Evolutionary conservation across 2,329 filamentous ascomycete genomes (phyloP), one percentile per base, ranked within the genome.

Genomic region (Colletotrichum liaoningense): DNA sequence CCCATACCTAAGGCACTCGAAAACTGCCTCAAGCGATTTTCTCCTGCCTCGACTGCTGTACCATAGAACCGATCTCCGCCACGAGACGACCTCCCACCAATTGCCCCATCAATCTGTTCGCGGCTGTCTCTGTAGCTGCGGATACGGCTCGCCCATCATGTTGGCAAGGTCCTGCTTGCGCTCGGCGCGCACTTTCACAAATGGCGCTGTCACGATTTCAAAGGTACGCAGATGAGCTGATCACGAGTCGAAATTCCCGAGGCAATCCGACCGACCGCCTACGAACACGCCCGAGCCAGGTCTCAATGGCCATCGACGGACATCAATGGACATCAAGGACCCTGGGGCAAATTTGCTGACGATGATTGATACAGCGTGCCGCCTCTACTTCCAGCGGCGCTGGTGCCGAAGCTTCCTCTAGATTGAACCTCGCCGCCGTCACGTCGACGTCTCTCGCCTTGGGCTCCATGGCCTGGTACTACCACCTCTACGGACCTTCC

Each of bases 391-490:
- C 91, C 86, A 93, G 93, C 85, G 88, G 91, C 83, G 90, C 93
- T 84, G 88, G 90, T 84, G 88, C 92, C 83, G 91, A 93, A 82
- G 83, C 85, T 76, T 93, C 94, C 80, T 92, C 94, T 85, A 92
- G 93, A 86, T 89, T 97, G 85, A 98, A 96, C 86, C 89, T 95
- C 80, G 93, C 95, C 83, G 95, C 94, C 82, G 91, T 92, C 81
- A 94, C 94, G 82, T 95, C 97, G 79, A 98, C 95, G 79, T 91
- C 93, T 80, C 90, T 95, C 82, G 95, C 96, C 80, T 88, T 94
- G 85, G 95, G 95, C 80, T 96, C 96, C 78, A 92, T 96, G 81
- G 95, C 94, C 79, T 98, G 95, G 95, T 98, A 98, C 88, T 97
- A 96, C 86, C 95, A 98, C 86, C 92, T 97, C 79, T 98, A 97